Percentiles rank a stretch among this genome's conserved stretches.
Evolutionary conservation across 208 protist species (phyloP).

Genomic region (Trypanosoma rangeli): DNA sequence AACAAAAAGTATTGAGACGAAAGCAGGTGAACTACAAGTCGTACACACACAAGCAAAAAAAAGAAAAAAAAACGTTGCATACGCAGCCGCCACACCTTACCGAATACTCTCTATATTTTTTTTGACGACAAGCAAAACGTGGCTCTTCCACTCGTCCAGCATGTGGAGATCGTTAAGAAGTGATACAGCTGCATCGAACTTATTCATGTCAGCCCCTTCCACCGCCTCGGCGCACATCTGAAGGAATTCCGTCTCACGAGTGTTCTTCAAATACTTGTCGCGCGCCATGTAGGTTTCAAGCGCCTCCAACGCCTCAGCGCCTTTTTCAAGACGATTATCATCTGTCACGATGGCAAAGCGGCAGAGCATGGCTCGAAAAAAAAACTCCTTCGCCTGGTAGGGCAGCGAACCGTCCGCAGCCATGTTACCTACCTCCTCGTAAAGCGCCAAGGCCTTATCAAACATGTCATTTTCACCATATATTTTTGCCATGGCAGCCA

Average conservation of each 20-base stretch:
- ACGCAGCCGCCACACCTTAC: slow-evolving; percentile 23
- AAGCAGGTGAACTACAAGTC: too few relatives aligned
- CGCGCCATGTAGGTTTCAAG: slow-evolving; percentile 60
- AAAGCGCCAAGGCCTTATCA: slow-evolving; percentile 79
- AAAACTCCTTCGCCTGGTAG: slow-evolving; percentile 88
- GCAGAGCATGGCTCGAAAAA: slow-evolving; percentile 81
- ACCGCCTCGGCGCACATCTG: slow-evolving; percentile 70
- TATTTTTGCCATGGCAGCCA: slow-evolving; percentile 78
- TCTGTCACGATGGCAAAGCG: slow-evolving; percentile 70
- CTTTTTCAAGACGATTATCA: slow-evolving; percentile 71
- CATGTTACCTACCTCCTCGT: slow-evolving; percentile 65
- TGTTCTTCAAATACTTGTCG: slow-evolving; percentile 80
- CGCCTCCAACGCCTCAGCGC: slow-evolving; percentile 66
- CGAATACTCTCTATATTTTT: slow-evolving; percentile 81
- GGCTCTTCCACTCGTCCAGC: slow-evolving; percentile 87
- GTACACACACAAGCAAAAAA: too few relatives aligned
- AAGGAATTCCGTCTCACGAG: slow-evolving; percentile 76
- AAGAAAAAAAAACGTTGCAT: background rate
- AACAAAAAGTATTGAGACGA: background rate
- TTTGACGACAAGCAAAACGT: slow-evolving; percentile 80
- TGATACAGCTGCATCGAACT: slow-evolving; percentile 77
- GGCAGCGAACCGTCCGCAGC: slow-evolving; percentile 55
- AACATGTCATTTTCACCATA: slow-evolving; percentile 76
- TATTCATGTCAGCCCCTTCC: slow-evolving; percentile 64
- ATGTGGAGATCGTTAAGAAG: slow-evolving; percentile 71